These are phyloP conservation scores for Buxus sempervirens DNA, from an alignment of 164 flowering plant genomes.

Conservation along the genomic window DNA sequence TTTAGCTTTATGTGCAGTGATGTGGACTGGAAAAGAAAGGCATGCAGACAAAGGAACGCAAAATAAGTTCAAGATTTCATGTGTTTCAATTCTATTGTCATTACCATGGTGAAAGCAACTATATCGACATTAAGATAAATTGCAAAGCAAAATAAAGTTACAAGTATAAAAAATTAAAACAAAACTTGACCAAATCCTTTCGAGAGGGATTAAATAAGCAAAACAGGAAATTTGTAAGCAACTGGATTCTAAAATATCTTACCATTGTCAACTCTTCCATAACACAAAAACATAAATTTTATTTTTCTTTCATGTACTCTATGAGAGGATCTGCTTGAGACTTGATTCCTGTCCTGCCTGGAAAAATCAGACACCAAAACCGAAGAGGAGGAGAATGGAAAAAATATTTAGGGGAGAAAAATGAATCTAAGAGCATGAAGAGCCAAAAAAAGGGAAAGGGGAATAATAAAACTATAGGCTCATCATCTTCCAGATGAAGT, in stretches of 20 bases:
- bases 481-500: constrained; percentile 18
- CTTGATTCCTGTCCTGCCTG: constrained; percentile 3
- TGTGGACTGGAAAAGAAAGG: no score
- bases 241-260: not conserved
- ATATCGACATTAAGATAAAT: not conserved
- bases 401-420: no score
- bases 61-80: not conserved
- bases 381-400: not conserved
- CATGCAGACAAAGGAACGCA: no score
- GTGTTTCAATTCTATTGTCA: not conserved
- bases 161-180: not conserved
- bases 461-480: not conserved
- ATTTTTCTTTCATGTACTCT: constrained; percentile 5
- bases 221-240: constrained; percentile 2
- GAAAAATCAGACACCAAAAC: not conserved
- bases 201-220: not conserved
- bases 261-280: not conserved
- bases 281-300: not conserved
- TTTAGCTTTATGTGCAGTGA: no score
- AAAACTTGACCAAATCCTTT: not conserved
- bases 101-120: no score
- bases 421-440: no score
- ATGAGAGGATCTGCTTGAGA: constrained; percentile 1
- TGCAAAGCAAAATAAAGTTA: not conserved
- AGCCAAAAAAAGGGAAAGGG: no score